Base-by-base conservation (phyloP, 495 filamentous ascomycete species). In the Geopyxis carbonaria region DNA sequence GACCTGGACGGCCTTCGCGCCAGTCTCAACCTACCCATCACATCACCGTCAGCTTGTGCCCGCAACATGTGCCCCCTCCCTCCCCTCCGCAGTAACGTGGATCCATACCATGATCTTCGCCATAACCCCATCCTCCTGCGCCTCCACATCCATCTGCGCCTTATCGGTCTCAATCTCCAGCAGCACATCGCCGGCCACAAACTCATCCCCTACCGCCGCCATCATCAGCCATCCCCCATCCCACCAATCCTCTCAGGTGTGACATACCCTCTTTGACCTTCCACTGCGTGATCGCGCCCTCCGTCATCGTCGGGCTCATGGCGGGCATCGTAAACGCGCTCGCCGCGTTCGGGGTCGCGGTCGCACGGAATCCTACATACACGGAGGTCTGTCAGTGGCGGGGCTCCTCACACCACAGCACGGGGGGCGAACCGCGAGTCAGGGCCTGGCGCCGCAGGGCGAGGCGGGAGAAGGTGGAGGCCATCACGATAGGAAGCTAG, bases 101-200 rank as follows among this genome's bases (percentile, higher is more conserved):
- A n/a, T n/a, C n/a, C n/a, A n/a, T n/a, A 16, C 20, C 29, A 71
- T 69, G 46, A 87, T 81, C 64, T 84, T 87, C 34, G 80, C 72
- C 56, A 87, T 49, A 44, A 79, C 63, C 14, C 80, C 80, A 44
- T 84, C 78, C 25, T 87, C 80, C 58, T 80, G 79, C 13, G 80
- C 80, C 58, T 86, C 81, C n/a, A 87, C 80, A 44, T 86, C 80
- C 77, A 87, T 87, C 27, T 77, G 76, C 14, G 80, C 80, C 61
- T 87, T 87, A 58, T 87, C 80, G 20, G 80, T 87, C 60, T 87
- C 80, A 53, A 87, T 82, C 57, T 87, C 80, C 22, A 87, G 67
- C 9, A 87, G 62, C 16, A 85, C 80, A 57, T 87, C 80, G 24
- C 80, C 80, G 38, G 79, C 75, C 0, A 66, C 59, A 58, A 79